Base-by-base conservation (phyloP, 164 flowering plant genomes). In the Magnolia changhungtana region DNA sequence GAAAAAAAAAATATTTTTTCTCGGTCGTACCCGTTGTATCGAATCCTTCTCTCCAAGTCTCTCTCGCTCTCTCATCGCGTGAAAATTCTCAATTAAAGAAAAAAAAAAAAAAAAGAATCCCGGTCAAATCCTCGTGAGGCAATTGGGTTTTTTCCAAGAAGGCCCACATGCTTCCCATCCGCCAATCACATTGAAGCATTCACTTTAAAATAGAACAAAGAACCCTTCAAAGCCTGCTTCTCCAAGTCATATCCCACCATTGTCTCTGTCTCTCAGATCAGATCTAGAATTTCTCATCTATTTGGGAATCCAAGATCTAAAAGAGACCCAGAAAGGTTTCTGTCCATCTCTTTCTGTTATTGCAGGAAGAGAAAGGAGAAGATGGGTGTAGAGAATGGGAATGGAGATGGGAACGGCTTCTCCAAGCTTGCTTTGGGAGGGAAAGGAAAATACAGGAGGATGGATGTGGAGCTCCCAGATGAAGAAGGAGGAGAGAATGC, bases 351-450 rank as follows among this genome's bases (percentile, higher is more conserved):
- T 61, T 49, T 78, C 70, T 50, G 20, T 3, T 21, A 23, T 23
- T 64, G 16, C 7, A 11, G 9, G 9, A 49, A 37, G 45, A 45
- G 52, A 71, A 61, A 74, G 23, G 31, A 50, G 37, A 74, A 66
- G 71, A 80, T 74, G 80, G 78, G 78, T 31, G 76, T 67, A 58
- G 76, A 73, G 67, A 81, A 75, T 37, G 80, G 74, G 18, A 68
- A 67, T 67, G 72, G 64, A 16, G 61, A 55, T 11, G 49, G 73
- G 31, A 58, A 72, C 69, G 72, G 45, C 51, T 8, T 80, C 20
- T 16, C 65, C 8, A 68, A 73, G 3, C 29, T 75, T 70, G 49
- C 74, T 13, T 80, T 77, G 80, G 75, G 75, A 7, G 8, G 59
- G n/a, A 75, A 81, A 37, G 75, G 72, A 2, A 82, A 77, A 71